Conservation (phyloP, 495 filamentous ascomycete genomes). For the Tuber melanosporum region DNA sequence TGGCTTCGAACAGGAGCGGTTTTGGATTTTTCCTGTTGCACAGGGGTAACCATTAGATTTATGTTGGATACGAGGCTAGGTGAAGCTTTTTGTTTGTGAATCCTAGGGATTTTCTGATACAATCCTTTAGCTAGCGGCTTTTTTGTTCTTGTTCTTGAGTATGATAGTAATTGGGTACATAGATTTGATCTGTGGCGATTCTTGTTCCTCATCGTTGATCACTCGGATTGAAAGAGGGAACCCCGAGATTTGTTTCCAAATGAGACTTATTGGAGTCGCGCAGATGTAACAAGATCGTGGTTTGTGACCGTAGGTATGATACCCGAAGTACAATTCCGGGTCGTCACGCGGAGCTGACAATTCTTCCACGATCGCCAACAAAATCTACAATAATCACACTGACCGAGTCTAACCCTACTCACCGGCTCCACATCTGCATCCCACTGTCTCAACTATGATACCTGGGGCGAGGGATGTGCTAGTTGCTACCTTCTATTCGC, state of each 20-base stretch:
- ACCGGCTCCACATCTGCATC: neutral
- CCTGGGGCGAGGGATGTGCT: neutral
- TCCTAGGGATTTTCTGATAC: neutral
- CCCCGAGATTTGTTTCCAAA: neutral
- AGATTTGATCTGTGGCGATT: neutral
- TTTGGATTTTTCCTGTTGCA: neutral
- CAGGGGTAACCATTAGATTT: neutral
- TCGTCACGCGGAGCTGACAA: neutral
- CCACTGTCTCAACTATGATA: neutral
- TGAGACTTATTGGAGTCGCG: neutral
- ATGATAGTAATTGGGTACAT: neutral
- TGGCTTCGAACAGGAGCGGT: neutral
- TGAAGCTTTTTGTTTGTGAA: neutral
- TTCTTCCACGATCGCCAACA: neutral
- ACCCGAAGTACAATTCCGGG: neutral
- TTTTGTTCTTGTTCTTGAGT: neutral
- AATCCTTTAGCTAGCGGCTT: neutral
- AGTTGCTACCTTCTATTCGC: neutral
- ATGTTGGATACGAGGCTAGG: neutral
- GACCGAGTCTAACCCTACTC: neutral
- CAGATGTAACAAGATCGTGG: neutral
- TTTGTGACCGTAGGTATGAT: neutral
- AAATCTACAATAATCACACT: neutral
- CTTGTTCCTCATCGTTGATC: neutral
- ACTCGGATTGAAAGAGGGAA: neutral